Base-by-base conservation (phyloP, 1,284 basidiomycete species). In the Ustilago trichophora region DNA sequence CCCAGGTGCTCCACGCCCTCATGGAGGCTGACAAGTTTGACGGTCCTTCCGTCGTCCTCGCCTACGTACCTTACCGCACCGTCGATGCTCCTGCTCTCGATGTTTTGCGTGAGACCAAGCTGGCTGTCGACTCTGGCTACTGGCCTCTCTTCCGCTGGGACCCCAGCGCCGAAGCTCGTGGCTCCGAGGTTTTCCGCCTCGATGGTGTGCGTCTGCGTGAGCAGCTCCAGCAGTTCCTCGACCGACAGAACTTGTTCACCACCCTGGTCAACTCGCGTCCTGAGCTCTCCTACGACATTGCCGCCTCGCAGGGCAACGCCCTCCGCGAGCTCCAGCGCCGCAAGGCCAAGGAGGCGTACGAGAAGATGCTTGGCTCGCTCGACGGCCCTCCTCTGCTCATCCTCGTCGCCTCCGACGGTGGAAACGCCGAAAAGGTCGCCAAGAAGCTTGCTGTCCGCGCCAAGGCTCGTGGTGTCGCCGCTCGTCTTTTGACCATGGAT, bases 141-240 rank as follows among this genome's bases (percentile, higher is more conserved):
- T 98, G 96, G 95, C 95, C 96, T 1, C 85, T 98, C 43, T 99
- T 97, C 86, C 88, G 96, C 60, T 99, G 95, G 95, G 90, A 98
- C 83, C 95, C 95, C 0, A 86, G 86, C 68, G 91, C 92, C 76
- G 83, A 83, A 21, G 84, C 84, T 41, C 90, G 89, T 51, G 86
- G 88, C 76, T 91, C 93, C 73, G 90, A 92, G 38, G 82, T 83
- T 31, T 98, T 98, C 85, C 86, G 87, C 10, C 88, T 99, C 56
- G 96, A 98, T 83, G 93, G 92, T 3, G 92, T 95, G 65, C 87
- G 90, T 27, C 87, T 99, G 83, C 98, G 97, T 85, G 90, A 92
- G 73, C 94, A 96, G 73, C 85, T 98, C n/a, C 88, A 90, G 82
- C 87, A 89, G 70, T 99, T 98, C 88, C 88, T 99, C 60, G 94